phyloP scores from a whole-genome alignment of 495 filamentous ascomycete genomes.

The Neurospora sp. region DNA sequence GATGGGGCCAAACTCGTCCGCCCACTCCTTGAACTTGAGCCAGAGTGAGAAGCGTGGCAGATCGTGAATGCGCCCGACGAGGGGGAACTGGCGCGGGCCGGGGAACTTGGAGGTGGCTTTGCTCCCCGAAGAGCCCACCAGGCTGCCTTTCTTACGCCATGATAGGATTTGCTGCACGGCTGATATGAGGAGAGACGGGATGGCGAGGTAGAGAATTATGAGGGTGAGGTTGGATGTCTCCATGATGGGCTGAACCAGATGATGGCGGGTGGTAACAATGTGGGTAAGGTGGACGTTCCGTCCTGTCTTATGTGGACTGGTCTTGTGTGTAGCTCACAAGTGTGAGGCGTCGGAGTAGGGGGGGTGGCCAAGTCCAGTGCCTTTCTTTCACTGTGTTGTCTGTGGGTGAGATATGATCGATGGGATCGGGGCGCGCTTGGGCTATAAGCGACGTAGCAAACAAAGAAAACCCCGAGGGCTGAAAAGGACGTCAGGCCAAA shows the following conservation, averaged over 20 bases:
- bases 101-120: slow-evolving; percentile 21
- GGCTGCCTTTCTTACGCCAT: slow-evolving; percentile 20
- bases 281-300: background rate
- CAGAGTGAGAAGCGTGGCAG: slow-evolving; percentile 39
- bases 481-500: background rate
- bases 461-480: background rate
- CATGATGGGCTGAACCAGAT: slow-evolving; percentile 8
- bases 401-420: background rate
- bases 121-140: background rate
- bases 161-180: slow-evolving; percentile 28
- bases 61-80: slow-evolving; percentile 43
- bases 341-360: background rate
- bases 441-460: background rate
- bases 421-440: background rate
- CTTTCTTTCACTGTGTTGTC: background rate
- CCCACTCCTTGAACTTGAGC: slow-evolving; percentile 50
- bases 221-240: slow-evolving; percentile 15
- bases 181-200: slow-evolving; percentile 34
- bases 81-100: slow-evolving; percentile 35
- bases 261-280: background rate
- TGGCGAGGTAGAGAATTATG: slow-evolving; percentile 33
- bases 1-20: slow-evolving; percentile 44
- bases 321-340: background rate
- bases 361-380: background rate
- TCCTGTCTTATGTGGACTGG: background rate